Evolutionary conservation across 805 yeast species (phyloP), one percentile per base, ranked within the genome.

Genomic region (Komagataella mondaviorum): DNA sequence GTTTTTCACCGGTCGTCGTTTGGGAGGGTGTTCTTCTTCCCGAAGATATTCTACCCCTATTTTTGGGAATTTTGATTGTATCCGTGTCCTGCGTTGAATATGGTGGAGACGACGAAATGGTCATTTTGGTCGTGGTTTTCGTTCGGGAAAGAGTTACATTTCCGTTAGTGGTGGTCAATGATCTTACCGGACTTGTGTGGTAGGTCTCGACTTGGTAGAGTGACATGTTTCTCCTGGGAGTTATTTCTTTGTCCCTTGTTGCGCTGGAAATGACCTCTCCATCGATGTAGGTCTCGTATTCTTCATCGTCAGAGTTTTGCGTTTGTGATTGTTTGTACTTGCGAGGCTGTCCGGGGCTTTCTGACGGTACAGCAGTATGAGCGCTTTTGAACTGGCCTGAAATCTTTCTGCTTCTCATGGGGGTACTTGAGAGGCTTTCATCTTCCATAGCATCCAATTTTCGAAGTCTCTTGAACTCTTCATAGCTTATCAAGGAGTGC

Each of bases 281-380:
- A 10, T 30, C 39, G 39, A 30, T 30, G 53, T 45, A 16, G 48
- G 43, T 22, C 17, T 43, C 48, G 48, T 45, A 45, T 39, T 22
- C 49, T 36, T 50, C 50, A 23, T 44, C 44, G 7, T 47, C 17
- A 44, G 43, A 20, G 17, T 52, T 30, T 45, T 36, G 45, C 46
- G 20, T 44, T 47, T 14, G 46, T 45, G 24, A 49, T 22, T 48
- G 49, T 44, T 69, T 65, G 56, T 69, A 69, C 60, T 91, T 91
- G 61, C 97, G 78, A 45, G 99, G 99, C 67, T 93, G 99, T 1
- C 98, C 99, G 0, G 99, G 99, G 2, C 96, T 88, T 49, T 88
- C 88, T 56, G 78, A 77, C 4, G 98, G 99, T 17, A 93, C 89
- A 0, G 93, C 93, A 44, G 81, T 77, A 59, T 78, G 85, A 0